Base-by-base conservation (phyloP, 2,329 filamentous ascomycete genomes). In the Immersiporthe knoxdaviesiana region DNA sequence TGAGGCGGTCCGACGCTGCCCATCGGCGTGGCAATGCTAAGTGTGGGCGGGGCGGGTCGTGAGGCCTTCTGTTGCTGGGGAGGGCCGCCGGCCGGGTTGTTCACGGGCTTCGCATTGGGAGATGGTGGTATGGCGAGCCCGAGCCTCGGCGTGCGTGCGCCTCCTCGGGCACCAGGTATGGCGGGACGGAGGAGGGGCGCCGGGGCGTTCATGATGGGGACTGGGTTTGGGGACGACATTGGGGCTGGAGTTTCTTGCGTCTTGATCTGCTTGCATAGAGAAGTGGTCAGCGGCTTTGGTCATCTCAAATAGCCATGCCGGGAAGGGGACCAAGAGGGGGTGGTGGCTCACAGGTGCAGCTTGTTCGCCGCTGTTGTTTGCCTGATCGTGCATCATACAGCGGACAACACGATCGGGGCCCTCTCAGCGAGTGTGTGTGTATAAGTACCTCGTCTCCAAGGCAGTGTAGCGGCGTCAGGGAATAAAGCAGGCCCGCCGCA, bases 41-140 rank as follows among this genome's bases (percentile, higher is more conserved):
- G 85, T 70, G 91, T 90, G n/a, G 94, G 94, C 37, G 92, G 88
- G 32, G 89, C 83, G 32, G 92, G 90, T 62, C 90, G 85, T 37
- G 81, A 78, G 63, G 78, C 78, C 73, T 78, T 76, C 73, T 77
- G 75, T 70, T 80, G 62, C 56, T 69, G 70, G 30, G 58, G 50
- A 37, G 58, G 59, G 6, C 63, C 66, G 41, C 62, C 81, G 6
- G 52, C 54, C 75, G 84, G 79, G 74, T 84, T 85, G 73, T 87
- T 87, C 65, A 96, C 88, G 1, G 94, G 90, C 79, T 94, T 93
- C 72, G 85, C 91, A 81, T 89, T 95, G 63, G 93, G 92, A 47
- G 93, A 97, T 0, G 92, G 90, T 50, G 95, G 95, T 69, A 98
- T 98, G 60, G 94, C 92, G 68, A 98, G 88, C 59, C 94, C 95